Conservation (phyloP, 2,329 filamentous ascomycete genomes). For the Neurospora crassa region DNA sequence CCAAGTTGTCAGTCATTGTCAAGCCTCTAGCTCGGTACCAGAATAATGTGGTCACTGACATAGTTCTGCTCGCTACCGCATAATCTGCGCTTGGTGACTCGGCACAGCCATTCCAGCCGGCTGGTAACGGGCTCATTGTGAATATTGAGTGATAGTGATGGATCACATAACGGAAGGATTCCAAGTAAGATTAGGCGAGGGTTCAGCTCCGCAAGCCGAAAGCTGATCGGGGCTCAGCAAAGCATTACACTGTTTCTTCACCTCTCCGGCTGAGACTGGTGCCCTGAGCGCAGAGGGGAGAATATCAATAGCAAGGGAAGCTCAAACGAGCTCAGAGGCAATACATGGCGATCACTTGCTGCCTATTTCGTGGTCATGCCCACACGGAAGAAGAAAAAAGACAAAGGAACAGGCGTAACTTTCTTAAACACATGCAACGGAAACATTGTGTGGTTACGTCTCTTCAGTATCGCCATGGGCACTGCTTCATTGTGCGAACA, state of each 20-base stretch:
- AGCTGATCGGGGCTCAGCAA: background rate
- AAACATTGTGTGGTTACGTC: background rate
- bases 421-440: background rate
- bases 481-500: background rate
- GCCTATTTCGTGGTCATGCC: background rate
- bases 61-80: background rate
- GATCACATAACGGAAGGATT: background rate
- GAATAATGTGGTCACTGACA: background rate
- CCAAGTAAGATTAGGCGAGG: background rate
- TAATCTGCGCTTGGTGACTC: background rate
- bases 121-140: background rate
- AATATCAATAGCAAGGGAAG: background rate
- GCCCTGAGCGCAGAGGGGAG: background rate
- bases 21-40: background rate
- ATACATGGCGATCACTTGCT: background rate
- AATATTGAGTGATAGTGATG: background rate
- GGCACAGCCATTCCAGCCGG: background rate
- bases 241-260: background rate
- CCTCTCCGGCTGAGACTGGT: background rate
- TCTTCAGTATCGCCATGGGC: background rate
- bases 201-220: background rate
- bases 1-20: background rate
- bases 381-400: background rate
- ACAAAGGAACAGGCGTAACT: background rate
- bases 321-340: background rate